Percentiles rank a stretch among this genome's conserved stretches.
Evolutionary conservation across 257 asterid species (phyloP).

Genomic region (Solanum chaucha): DNA sequence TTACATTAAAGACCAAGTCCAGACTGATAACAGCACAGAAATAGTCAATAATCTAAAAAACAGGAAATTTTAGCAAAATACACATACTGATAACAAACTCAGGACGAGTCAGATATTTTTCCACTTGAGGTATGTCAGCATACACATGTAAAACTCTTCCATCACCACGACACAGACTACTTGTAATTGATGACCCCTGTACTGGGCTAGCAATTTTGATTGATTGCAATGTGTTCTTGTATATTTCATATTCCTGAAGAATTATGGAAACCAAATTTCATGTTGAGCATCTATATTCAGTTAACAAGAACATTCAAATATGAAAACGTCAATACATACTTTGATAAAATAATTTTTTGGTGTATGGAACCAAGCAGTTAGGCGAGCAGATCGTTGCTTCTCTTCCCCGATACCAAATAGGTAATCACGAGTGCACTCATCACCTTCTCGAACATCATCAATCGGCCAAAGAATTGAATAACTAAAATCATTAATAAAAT

Average conservation of each 20-base stretch:
- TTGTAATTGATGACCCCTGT: conserved; percentile 26
- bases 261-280: not conserved
- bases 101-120: conserved; percentile 74
- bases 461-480: conserved; percentile 89
- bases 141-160: conserved; percentile 62
- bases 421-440: conserved; percentile 86
- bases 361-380: conserved; percentile 97
- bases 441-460: conserved; percentile 42
- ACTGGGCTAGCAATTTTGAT: conserved; percentile 26
- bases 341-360: conserved; percentile 67
- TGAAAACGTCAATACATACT: conserved; percentile 29
- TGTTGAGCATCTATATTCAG: not conserved
- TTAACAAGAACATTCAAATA: not conserved
- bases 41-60: not conserved
- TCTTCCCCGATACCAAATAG: conserved; percentile 86
- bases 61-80: not conserved
- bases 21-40: not conserved
- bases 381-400: conserved; percentile 91
- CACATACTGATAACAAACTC: conserved; percentile 73
- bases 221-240: conserved; percentile 33
- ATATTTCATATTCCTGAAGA: conserved; percentile 64
- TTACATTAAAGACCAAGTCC: not conserved
- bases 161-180: conserved; percentile 26
- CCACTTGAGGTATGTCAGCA: conserved; percentile 82
- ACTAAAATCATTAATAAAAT: conserved; percentile 27